Percentiles rank a stretch among this genome's conserved stretches.
Evolutionary conservation across 2,329 filamentous ascomycete genomes (phyloP).

Genomic region (Clarireedia hainanense): DNA sequence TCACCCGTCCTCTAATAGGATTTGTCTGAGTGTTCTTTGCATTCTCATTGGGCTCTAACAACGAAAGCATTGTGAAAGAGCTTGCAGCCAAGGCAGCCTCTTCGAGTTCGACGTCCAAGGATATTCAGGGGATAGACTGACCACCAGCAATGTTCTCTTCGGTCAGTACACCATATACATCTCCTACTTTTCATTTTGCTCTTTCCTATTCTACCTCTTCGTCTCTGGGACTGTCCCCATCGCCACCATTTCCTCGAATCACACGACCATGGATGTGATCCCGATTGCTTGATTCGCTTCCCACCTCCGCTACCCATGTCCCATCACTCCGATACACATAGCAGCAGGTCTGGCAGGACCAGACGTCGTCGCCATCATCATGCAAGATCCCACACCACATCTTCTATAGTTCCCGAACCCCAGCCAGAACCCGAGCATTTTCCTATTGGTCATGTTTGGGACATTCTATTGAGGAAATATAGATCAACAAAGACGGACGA

Average conservation of each 20-base stretch:
- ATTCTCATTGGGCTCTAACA: constrained; percentile 1
- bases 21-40: background rate
- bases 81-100: constrained; percentile 9
- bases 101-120: constrained; percentile 1
- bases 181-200: background rate
- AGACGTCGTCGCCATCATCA: constrained; percentile 1
- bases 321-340: background rate
- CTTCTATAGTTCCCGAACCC: constrained; percentile 3
- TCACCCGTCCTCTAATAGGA: background rate
- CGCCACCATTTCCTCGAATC: constrained; percentile 1
- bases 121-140: constrained; percentile 1
- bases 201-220: background rate
- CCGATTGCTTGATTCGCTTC: background rate
- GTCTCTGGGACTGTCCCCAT: background rate
- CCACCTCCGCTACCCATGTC: constrained; percentile 1
- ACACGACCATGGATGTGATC: background rate
- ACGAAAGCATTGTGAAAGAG: constrained; percentile 2
- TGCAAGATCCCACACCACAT: constrained; percentile 3
- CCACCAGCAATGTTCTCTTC: constrained; percentile 16
- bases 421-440: constrained; percentile 2
- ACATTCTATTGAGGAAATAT: background rate
- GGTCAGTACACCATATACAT: constrained; percentile 12
- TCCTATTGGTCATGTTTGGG: constrained; percentile 6
- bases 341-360: constrained; percentile 2
- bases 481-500: constrained; percentile 6